Evolutionary conservation across 768 basidiomycete genomes (phyloP), one percentile per base, ranked within the genome.

Genomic region (Boletus tylopilopsis): DNA sequence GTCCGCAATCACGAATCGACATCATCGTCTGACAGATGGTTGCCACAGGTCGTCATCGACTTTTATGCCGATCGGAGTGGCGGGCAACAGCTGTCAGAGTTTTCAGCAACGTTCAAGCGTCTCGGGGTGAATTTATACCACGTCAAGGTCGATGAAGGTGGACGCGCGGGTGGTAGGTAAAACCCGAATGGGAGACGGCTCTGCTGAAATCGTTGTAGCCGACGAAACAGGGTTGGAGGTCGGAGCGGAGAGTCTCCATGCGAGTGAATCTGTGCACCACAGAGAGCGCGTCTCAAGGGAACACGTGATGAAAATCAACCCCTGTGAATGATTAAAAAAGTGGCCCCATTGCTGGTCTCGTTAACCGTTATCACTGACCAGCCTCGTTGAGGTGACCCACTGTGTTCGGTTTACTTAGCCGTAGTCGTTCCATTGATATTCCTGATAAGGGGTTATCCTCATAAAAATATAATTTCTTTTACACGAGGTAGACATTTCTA

Each of bases 121-220:
- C 52, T 66, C 3, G 69, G 62, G 12, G 62, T 85, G 47, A 73
- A 74, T 16, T 85, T 87, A 64, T 86, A 83, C 75, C 87, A 85
- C 63, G 81, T 90, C 48, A 80, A 92, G 54, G 78, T 88, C 25
- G 89, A 92, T 57, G 72, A 71, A 85, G 65, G 79, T 77, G 43
- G 78, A 78, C 34, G 71, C 87, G 49, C 74, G 79, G 50, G 82
- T 81, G 45, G 85, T 86, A 63, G 32, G 84, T 50, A 24, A 33
- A n/a, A 45, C 38, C 29, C 34, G 2, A 42, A 7, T 35, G 16
- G 22, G 50, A 5, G 22, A 8, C 27, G 9, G 33, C 12, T 34
- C 33, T 15, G n/a, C 10, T 34, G 33, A 34, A 29, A 9, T 29
- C 10, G 29, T 60, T 22, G 59, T 67, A 60, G 63, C 67, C 1